phyloP scores from a whole-genome alignment of 331 rosid species.

The Rhamnella rubrinervis region DNA sequence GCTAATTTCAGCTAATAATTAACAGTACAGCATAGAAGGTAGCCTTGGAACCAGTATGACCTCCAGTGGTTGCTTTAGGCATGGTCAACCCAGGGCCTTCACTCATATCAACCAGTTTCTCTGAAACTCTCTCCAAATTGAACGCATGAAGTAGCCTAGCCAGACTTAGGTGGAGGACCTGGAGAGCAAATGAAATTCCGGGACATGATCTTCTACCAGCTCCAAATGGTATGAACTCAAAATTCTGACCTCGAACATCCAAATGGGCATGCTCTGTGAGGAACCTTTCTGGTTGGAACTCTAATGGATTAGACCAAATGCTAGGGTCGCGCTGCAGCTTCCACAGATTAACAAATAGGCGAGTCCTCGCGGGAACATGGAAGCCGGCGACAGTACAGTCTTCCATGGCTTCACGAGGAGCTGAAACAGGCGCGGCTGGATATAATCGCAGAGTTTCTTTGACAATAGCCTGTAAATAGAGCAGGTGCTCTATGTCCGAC shows the following conservation, averaged over 20 bases:
- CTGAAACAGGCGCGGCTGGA: background rate
- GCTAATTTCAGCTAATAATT: too few species aligned
- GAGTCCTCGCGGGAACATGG: background rate
- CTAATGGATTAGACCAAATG: constrained; percentile 2
- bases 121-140: background rate
- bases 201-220: constrained; percentile 8
- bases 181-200: background rate
- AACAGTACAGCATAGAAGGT: background rate
- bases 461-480: constrained; percentile 3
- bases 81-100: background rate
- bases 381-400: constrained; percentile 1
- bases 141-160: constrained; percentile 10
- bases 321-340: background rate
- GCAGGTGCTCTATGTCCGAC: background rate
- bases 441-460: constrained; percentile 1
- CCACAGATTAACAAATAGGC: background rate
- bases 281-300: constrained; percentile 6
- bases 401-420: background rate
- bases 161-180: background rate
- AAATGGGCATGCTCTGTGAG: background rate
- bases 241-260: background rate
- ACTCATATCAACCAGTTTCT: constrained; percentile 1
- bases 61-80: constrained; percentile 6
- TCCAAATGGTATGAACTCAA: constrained; percentile 7
- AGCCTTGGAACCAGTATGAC: background rate